Base-by-base conservation (phyloP, 2,329 filamentous ascomycete genomes). In the Aspergillus uvarum region DNA sequence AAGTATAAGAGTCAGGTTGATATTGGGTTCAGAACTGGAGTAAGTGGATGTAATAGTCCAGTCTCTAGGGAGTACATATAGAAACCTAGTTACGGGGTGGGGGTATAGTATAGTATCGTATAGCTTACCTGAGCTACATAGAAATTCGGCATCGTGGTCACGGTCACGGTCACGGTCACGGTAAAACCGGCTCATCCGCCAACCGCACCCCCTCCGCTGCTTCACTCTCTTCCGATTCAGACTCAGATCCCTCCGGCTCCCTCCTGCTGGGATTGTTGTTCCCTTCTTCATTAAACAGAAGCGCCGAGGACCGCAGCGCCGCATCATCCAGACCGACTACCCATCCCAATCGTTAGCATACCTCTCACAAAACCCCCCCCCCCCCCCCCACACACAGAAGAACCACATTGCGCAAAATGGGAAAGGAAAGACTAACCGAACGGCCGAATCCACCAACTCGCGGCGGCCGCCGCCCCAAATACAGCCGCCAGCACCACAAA, bases 401-500 rank as follows among this genome's bases (percentile, higher is more conserved):
- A 5, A 16, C 10, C 32, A 42, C 16, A 22, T 22, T 22, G 22
- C 22, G 22, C 22, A 53, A 21, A 12, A 35, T 42, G 22, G 38
- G 6, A 51, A 29, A 26, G 24, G 12, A 8, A 22, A 56, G 8
- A 84, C 89, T 79, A 80, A 96, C 92, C 81, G 79, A 90, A 82
- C 3, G 92, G 89, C 68, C 80, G 84, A 26, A 98, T 81, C 56
- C 92, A 84, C 74, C 88, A 89, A 69, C 87, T 90, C 56, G 86
- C 81, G 2, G 87, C 54, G 31, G 94, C 82, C 0, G 87, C 87
- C 8, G 87, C 24, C 1, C 78, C 83, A 72, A 96, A 96, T 0
- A 90, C 80, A 7, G 77, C 76, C 0, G 84, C 80, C 49, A 98
- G 76, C 53, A 90, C 85, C 8, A 96, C 85, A 73, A 97, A 97